Conservation (phyloP, 2,329 filamentous ascomycete species). For the Colletotrichum spinosum region DNA sequence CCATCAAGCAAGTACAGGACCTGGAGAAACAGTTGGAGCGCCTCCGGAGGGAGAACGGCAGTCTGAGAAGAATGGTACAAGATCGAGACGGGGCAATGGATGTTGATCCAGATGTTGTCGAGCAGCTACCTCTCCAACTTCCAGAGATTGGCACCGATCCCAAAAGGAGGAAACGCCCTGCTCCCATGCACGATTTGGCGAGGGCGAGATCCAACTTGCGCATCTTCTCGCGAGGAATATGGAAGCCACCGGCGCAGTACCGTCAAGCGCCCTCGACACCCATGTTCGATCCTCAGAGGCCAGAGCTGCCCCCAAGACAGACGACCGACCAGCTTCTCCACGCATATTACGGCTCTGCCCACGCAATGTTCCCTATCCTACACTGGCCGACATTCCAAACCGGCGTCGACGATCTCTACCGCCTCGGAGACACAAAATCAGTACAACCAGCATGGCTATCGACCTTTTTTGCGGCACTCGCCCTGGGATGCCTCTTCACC, state of each 20-base stretch:
- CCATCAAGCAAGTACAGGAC: constrained; percentile 98
- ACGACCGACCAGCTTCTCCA: constrained; percentile 78
- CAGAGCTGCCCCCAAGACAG: constrained; percentile 77
- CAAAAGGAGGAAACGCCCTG: constrained; percentile 70
- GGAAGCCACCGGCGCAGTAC: constrained; percentile 80
- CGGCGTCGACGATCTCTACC: constrained; percentile 82
- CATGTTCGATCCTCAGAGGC: constrained; percentile 64
- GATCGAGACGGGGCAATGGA: constrained; percentile 63
- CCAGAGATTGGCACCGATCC: constrained; percentile 76
- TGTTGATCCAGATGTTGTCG: constrained; percentile 58
- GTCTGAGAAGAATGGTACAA: constrained; percentile 74
- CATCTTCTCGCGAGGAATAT: constrained; percentile 80
- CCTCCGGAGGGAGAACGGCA: constrained; percentile 82
- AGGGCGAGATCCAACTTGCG: constrained; percentile 79
- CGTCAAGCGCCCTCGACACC: constrained; percentile 61
- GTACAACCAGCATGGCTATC: constrained; percentile 79
- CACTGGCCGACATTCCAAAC: constrained; percentile 88
- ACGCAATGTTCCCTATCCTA: constrained; percentile 85
- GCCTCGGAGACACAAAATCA: constrained; percentile 68
- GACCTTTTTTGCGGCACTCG: constrained; percentile 85
- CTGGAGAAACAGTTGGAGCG: constrained; percentile 90
- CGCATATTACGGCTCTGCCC: constrained; percentile 81
- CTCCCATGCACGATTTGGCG: constrained; percentile 75
- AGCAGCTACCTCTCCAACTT: constrained; percentile 66
- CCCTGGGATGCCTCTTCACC: constrained; percentile 82